Evolutionary conservation across 169 alveolate genomes (phyloP), one percentile per base, ranked within the genome.

Genomic region (Cryptosporidium canis): DNA sequence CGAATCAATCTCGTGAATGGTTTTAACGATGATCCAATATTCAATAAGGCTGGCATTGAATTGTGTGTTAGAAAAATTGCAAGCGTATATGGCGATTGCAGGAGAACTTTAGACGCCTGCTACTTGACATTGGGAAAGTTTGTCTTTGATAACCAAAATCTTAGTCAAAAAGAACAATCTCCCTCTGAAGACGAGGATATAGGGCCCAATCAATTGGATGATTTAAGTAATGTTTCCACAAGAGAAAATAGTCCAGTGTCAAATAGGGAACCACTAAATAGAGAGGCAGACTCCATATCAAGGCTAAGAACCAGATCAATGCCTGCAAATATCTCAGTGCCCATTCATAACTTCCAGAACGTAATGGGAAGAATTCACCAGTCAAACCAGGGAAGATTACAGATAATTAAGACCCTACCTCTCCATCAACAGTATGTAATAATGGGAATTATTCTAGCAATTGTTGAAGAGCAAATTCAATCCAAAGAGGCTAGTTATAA

Each of bases 101-200:
- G 87, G 33, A 77, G 87, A 55, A 77, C 87, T n/a, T 39, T 77
- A 16, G 87, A 77, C 61, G 87, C 64, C 0, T 77, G 87, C 35
- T 39, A 61, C 29, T 77, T 77, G 39, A 43, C 77, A 9, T 31
- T 77, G 1, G 72, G 87, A 21, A 77, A 77, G 66, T 77, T 27
- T 58, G 4, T 77, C 14, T 43, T 63, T 43, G 71, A 77, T n/a
- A 21, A 27, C 8, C 51, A 68, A 68, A 35, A 24, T 39, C 67
- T 31, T 18, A 35, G 33, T 39, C 67, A 51, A 33, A 48, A 18
- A 31, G 55, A 47, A 14, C 18, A 53, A 29, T 1, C 6, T 16
- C 16, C 8, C 33, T 33, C 18, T 29, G 56, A 33, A 11, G 84
- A 77, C 14, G 47, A 39, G 24, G 47, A 77, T 77, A 27, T 3